Evolutionary conservation across 768 basidiomycete species (phyloP).

Genomic region (Dentipellis sp.): DNA sequence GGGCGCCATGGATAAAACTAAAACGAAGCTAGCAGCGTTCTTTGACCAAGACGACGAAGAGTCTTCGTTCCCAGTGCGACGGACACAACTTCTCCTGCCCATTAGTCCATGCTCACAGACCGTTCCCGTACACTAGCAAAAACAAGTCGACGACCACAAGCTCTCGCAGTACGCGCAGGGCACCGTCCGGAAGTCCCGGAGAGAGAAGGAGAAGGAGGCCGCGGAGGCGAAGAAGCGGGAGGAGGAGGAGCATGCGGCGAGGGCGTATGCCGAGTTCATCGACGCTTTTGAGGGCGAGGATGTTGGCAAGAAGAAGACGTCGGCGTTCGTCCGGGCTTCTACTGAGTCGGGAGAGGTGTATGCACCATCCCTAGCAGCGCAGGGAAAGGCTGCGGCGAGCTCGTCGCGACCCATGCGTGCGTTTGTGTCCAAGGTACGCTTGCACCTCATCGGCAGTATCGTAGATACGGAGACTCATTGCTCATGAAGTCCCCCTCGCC

Average conservation of each 20-base stretch:
- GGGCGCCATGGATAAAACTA: slow-evolving; percentile 57
- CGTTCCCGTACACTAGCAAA: slow-evolving; percentile 52
- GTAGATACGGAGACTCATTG: neutral
- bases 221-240: slow-evolving; percentile 84
- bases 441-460: slow-evolving; percentile 1
- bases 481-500: slow-evolving; percentile 48
- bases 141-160: slow-evolving; percentile 79
- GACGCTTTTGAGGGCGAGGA: slow-evolving; percentile 77
- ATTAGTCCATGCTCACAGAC: slow-evolving; percentile 50
- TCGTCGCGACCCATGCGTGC: slow-evolving; percentile 22
- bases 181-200: slow-evolving; percentile 79
- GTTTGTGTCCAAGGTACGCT: slow-evolving; percentile 23
- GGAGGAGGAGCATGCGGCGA: slow-evolving; percentile 72
- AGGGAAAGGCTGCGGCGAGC: slow-evolving; percentile 14
- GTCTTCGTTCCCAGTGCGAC: slow-evolving; percentile 85
- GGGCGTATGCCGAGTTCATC: slow-evolving; percentile 76
- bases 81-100: slow-evolving; percentile 55
- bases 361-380: slow-evolving; percentile 25
- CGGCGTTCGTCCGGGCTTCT: slow-evolving; percentile 54
- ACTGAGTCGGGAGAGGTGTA: slow-evolving; percentile 39
- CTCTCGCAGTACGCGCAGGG: slow-evolving; percentile 79
- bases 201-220: slow-evolving; percentile 88
- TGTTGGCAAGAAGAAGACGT: slow-evolving; percentile 35
- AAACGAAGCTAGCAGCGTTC: slow-evolving; percentile 62
- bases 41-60: slow-evolving; percentile 84